These are phyloP conservation scores for Trichophyton verrucosum DNA, from an alignment of 2,329 filamentous ascomycete species.

Conservation along the genomic window DNA sequence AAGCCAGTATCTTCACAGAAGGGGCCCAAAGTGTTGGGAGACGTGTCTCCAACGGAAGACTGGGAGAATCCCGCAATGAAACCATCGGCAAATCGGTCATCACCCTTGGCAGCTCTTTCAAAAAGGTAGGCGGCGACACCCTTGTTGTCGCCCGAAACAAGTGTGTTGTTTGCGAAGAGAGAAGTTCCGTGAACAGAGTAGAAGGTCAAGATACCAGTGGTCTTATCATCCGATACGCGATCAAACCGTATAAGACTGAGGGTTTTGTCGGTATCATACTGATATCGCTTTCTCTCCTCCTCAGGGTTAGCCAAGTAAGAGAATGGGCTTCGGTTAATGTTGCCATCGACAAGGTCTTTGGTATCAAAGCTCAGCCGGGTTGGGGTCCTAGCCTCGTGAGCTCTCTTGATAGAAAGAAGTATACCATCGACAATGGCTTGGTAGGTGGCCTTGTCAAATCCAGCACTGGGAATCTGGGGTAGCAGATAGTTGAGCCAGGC, in stretches of 20 bases:
- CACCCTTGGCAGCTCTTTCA: conserved; percentile 53
- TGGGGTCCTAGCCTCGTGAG: conserved; percentile 58
- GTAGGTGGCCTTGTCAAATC: conserved; percentile 79
- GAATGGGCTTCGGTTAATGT: conserved; percentile 79
- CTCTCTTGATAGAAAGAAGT: conserved; percentile 65
- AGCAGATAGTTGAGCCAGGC: conserved; percentile 92
- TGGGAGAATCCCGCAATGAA: conserved; percentile 92
- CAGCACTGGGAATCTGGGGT: conserved; percentile 77
- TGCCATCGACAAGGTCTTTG: conserved; percentile 59
- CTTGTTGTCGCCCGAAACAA: conserved; percentile 92
- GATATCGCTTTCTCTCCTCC: conserved; percentile 59
- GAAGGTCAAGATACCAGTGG: conserved; percentile 74
- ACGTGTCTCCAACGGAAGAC: conserved; percentile 80
- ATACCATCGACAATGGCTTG: conserved; percentile 79
- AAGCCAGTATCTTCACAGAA: conserved; percentile 73
- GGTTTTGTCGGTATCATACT: conserved; percentile 56
- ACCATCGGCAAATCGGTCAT: conserved; percentile 45
- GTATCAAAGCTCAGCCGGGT: conserved; percentile 60
- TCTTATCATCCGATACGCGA: conserved; percentile 59
- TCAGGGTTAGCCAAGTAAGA: conserved; percentile 78
- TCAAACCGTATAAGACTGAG: conserved; percentile 71
- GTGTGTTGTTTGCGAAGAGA: conserved; percentile 79
- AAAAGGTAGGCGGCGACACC: conserved; percentile 79
- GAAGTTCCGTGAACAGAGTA: conserved; percentile 88
- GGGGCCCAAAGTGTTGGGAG: conserved; percentile 74